Base-by-base conservation (phyloP, 257 asterid genomes). In the Verbena officinalis region DNA sequence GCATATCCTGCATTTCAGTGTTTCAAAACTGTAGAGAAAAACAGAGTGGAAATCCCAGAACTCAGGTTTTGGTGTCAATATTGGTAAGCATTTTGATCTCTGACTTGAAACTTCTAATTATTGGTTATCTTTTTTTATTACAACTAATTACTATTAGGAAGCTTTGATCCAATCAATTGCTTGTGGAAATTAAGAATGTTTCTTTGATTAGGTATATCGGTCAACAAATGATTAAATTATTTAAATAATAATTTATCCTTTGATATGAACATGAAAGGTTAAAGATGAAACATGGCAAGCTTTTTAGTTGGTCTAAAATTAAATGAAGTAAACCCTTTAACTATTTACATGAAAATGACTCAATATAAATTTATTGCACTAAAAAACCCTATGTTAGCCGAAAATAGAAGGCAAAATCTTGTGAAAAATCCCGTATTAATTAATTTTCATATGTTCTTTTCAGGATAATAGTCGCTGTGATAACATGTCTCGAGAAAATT, bases 1-100 rank as follows among this genome's bases (percentile, higher is more conserved):
- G 98, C 88, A 7, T 91, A 91, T 58, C 97, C 97, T 69, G 96
- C 97, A 7, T 81, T 91, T 78, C 95, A 86, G 58, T 91, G 98
- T 53, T 91, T 84, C 74, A 91, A 86, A 73, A 80, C 87, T 3
- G 66, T 91, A 58, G 98, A 91, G 80, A 91, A 81, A 73, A 84
- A 84, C 77, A 83, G 78, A 75, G 96, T 88, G 15, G 81, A 74
- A 23, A 80, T 82, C 50, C 87, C 78, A 22, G 95, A 91, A 46
- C 88, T 91, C 72, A 73, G 96, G 6, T 91, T 84, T 59, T 91
- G 98, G 98, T 91, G 98, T 59, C 98, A 84, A 74, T 91, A 91
- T 65, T 91, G 98, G 98, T 91, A 81, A 75, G 78, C 62, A 6
- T n/a, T 51, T 17, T 31, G 20, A 23, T 12, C 7, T 0, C 4